Percentiles rank a stretch among this genome's conserved stretches.
Conservation (phyloP, 805 yeast genomes). For the Ogataea angusta region DNA sequence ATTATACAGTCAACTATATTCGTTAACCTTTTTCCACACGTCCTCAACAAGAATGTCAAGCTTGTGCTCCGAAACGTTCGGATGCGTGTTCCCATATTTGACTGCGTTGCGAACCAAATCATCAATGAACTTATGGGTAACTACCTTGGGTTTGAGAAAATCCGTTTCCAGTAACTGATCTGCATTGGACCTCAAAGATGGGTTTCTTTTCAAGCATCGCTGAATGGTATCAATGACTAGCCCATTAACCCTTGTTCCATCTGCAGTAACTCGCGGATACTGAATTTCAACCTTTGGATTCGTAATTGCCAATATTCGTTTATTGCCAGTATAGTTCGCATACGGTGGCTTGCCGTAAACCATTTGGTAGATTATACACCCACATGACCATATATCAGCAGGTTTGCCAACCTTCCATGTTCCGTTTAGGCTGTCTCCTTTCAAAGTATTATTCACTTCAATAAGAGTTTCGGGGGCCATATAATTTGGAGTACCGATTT, state of each 20-base stretch:
- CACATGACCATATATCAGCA: slow-evolving; percentile 97
- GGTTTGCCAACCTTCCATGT: slow-evolving; percentile 87
- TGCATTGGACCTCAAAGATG: slow-evolving; percentile 61
- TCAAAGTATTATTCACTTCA: slow-evolving; percentile 44
- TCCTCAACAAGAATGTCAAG: slow-evolving; percentile 47
- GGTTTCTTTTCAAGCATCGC: slow-evolving; percentile 69
- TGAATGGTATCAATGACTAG: slow-evolving; percentile 64
- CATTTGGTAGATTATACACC: slow-evolving; percentile 94
- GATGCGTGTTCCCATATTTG: slow-evolving; percentile 57
- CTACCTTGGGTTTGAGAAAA: slow-evolving; percentile 72
- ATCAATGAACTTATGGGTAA: slow-evolving; percentile 60
- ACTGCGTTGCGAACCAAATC: slow-evolving; percentile 78
- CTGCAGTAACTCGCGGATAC: slow-evolving; percentile 47
- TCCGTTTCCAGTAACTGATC: slow-evolving; percentile 56
- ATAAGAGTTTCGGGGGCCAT: slow-evolving; percentile 96
- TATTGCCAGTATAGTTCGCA: slow-evolving; percentile 71
- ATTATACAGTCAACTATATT: slow-evolving; percentile 28
- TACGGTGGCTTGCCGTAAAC: slow-evolving; percentile 91
- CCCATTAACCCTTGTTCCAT: slow-evolving; percentile 26
- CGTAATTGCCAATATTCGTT: slow-evolving; percentile 78
- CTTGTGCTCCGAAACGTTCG: slow-evolving; percentile 33
- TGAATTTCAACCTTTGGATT: slow-evolving; percentile 72
- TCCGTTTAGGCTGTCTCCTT: slow-evolving; percentile 27
- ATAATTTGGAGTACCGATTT: slow-evolving; percentile 93
- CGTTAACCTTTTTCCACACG: slow-evolving; percentile 53